Evolutionary conservation across 1,139 yeast species (phyloP), one percentile per base, ranked within the genome.

Genomic region (Blastobotrys illinoisensis): DNA sequence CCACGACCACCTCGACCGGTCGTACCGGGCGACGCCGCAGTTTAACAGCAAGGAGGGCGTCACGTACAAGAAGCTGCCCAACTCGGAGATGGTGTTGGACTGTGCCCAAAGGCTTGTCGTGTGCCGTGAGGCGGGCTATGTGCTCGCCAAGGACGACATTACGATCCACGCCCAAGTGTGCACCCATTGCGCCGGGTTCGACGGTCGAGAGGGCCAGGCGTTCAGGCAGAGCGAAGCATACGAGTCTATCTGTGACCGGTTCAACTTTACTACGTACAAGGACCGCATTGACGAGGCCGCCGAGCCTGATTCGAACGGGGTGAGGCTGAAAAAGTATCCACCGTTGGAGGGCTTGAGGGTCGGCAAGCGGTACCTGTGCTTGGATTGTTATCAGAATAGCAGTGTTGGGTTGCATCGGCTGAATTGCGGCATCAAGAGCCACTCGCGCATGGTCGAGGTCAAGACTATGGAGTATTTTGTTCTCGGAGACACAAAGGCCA

Each of bases 391-490:
- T 14, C 19, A 19, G 20, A 16, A 26, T 11, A 23, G 44, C 11
- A 18, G 13, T 7, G 11, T 44, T 9, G 21, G 21, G 21, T 18
- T 44, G 21, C n/a, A 16, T 19, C 5, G 23, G 21, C 23, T 44
- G 46, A 44, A 14, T 16, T 14, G 32, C 32, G 32, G 53, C 24
- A 19, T n/a, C 11, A 11, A 14, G 28, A 45, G 24, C 44, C 45
- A 43, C 21, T 26, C 23, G 5, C 23, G n/a, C 46, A 20, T n/a
- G 32, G 32, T 40, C 9, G 14, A n/a, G 1, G 54, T 51, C 11
- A n/a, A 24, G 20, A 47, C 51, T 16, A 51, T 47, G 24, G 54
- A 51, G 46, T 51, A 47, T 43, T 19, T 44, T 20, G 36, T 45
- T 3, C 45, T 51, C 3, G 54, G 54, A n/a, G 54, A 51, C 26